Evolutionary conservation across 352 stramenopile genomes (phyloP).

Genomic region (Globisporangium splendens): DNA sequence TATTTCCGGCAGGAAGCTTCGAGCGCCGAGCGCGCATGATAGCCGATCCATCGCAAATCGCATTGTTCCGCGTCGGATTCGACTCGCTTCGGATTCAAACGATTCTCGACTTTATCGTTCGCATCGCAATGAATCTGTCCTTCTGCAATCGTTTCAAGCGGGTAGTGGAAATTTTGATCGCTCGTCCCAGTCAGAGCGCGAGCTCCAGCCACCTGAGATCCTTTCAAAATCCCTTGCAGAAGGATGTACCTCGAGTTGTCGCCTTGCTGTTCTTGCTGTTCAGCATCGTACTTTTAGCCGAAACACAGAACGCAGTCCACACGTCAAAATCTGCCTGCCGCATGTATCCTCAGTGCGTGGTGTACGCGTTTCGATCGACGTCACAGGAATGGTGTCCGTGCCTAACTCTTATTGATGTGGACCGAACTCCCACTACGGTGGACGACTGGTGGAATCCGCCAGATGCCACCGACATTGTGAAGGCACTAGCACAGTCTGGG

Average conservation of each 20-base stretch:
- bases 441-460: constrained; percentile 24
- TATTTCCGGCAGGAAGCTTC: constrained; percentile 17
- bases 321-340: constrained; percentile 14
- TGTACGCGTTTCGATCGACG: constrained; percentile 17
- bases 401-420: constrained; percentile 28
- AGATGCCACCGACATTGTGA: constrained; percentile 22
- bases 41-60: constrained; percentile 26
- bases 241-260: neutral
- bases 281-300: constrained; percentile 15
- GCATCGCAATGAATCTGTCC: constrained; percentile 18
- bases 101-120: constrained; percentile 19
- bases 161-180: constrained; percentile 11
- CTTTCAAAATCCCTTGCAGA: too few species aligned
- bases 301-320: constrained; percentile 15
- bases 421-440: constrained; percentile 11
- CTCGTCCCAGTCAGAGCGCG: neutral
- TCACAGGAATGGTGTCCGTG: constrained; percentile 25
- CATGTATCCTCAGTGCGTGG: constrained; percentile 20
- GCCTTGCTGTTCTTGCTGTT: constrained; percentile 14
- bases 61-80: constrained; percentile 27
- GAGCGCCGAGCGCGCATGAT: constrained; percentile 28
- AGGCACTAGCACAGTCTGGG: constrained; percentile 20
- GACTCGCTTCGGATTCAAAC: constrained; percentile 28
- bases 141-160: constrained; percentile 25
- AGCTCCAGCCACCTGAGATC: too few species aligned